phyloP scores from a whole-genome alignment of 2,329 filamentous ascomycete species.

The Neurospora sp. region DNA sequence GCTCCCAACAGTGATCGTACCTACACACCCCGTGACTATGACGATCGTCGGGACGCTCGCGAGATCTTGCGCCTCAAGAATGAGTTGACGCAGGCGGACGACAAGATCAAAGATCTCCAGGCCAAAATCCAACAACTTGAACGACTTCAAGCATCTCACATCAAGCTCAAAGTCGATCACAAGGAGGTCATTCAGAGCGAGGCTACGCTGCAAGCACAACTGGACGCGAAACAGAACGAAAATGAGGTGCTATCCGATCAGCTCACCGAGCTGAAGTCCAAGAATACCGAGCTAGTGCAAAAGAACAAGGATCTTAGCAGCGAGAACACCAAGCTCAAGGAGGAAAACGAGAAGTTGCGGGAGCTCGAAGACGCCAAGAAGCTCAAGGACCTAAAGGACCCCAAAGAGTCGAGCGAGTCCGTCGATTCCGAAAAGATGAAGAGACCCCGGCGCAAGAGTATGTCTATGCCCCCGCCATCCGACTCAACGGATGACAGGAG shows the following conservation, averaged over 20 bases:
- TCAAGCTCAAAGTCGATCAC: conserved; percentile 11
- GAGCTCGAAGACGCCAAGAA: conserved; percentile 14
- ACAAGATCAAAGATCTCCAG: conserved; percentile 15
- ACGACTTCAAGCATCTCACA: not conserved
- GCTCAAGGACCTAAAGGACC: conserved; percentile 1
- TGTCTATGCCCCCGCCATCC: conserved; percentile 12
- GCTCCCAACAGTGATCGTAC: conserved; percentile 19
- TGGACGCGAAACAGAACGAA: conserved; percentile 2
- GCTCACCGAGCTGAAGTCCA: conserved; percentile 19
- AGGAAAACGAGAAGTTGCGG: conserved; percentile 12
- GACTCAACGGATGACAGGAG: conserved; percentile 19
- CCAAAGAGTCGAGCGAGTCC: not conserved
- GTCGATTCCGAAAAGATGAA: conserved; percentile 12
- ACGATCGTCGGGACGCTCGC: conserved; percentile 20
- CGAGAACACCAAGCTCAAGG: conserved; percentile 13
- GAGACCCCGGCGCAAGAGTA: conserved; percentile 18
- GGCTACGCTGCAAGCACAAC: conserved; percentile 10
- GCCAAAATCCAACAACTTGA: not conserved
- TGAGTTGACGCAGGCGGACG: conserved; percentile 17
- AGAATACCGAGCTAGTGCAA: conserved; percentile 16
- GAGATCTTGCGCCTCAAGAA: conserved; percentile 15
- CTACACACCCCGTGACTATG: conserved; percentile 16
- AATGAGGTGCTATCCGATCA: conserved; percentile 15
- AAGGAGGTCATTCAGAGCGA: conserved; percentile 17
- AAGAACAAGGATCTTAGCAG: conserved; percentile 16